A percentile compares a stretch with the other conserved stretches of the same genome.
Evolutionary conservation across 768 basidiomycete genomes (phyloP).

Genomic region (Mycena vulgaris): DNA sequence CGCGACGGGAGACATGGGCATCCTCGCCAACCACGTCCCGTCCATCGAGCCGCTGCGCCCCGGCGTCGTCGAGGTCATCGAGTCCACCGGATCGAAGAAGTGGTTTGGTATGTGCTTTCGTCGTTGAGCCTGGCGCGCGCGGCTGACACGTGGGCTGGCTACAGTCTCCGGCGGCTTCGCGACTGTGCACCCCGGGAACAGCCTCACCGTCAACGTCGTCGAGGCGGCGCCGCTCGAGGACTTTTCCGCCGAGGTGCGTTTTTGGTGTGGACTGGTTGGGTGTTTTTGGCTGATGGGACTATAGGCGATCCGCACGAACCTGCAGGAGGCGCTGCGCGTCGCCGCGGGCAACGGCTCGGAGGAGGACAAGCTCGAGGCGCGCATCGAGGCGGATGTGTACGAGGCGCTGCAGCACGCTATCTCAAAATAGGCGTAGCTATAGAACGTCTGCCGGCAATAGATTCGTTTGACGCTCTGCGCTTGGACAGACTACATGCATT

Average conservation of each 20-base stretch:
- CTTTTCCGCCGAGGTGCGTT: slow-evolving; percentile 91
- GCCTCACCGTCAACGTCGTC: slow-evolving; percentile 95
- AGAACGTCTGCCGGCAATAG: too few relatives aligned
- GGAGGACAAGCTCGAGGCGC: slow-evolving; percentile 93
- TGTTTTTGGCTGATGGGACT: too few relatives aligned
- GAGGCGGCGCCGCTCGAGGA: slow-evolving; percentile 95
- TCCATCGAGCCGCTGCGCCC: slow-evolving; percentile 97
- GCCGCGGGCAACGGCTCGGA: slow-evolving; percentile 89
- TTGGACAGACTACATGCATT: too few relatives aligned
- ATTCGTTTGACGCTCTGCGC: too few relatives aligned
- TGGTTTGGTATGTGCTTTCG: slow-evolving; percentile 87
- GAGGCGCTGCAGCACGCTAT: slow-evolving; percentile 95
- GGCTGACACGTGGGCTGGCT: slow-evolving; percentile 4
- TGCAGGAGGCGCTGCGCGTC: slow-evolving; percentile 90
- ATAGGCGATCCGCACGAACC: slow-evolving; percentile 91
- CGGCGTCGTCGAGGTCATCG: slow-evolving; percentile 95
- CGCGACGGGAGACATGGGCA: slow-evolving; percentile 98
- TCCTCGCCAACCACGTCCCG: slow-evolving; percentile 98
- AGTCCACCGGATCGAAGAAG: slow-evolving; percentile 88
- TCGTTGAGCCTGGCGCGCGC: neutral
- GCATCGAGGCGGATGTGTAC: slow-evolving; percentile 96
- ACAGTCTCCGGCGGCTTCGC: slow-evolving; percentile 97
- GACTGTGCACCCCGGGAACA: slow-evolving; percentile 97
- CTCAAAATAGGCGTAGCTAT: slow-evolving; percentile 53
- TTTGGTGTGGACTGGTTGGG: neutral